Conservation (phyloP, 1,284 basidiomycete genomes). For the Malassezia arunalokei region DNA sequence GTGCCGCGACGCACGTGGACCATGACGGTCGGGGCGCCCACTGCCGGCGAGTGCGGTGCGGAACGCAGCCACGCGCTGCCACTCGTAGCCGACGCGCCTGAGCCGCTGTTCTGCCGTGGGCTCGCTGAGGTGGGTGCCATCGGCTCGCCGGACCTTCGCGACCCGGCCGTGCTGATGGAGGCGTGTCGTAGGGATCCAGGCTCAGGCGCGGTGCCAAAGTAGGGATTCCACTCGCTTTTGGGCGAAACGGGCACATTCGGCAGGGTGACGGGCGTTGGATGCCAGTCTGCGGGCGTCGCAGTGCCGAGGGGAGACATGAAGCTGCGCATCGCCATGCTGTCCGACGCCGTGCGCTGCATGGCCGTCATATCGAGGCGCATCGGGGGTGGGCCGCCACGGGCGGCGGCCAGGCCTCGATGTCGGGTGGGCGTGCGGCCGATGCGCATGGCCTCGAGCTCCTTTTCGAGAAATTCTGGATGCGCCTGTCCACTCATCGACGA, state of each 20-base stretch:
- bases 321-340: slow-evolving; percentile 2
- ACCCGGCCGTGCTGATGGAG: not conserved
- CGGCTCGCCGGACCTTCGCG: not conserved
- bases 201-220: slow-evolving; percentile 4
- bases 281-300: no score
- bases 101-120: not conserved
- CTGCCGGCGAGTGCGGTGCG: not conserved
- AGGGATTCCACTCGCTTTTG: slow-evolving; percentile 8
- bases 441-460: slow-evolving; percentile 4
- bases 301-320: not conserved
- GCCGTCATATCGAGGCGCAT: not conserved
- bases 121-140: not conserved
- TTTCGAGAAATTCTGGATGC: slow-evolving; percentile 2
- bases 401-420: not conserved
- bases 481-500: not conserved
- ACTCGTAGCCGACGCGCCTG: not conserved
- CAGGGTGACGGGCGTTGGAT: not conserved
- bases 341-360: slow-evolving; percentile 15
- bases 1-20: slow-evolving; percentile 63
- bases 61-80: not conserved
- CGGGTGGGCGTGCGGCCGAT: not conserved
- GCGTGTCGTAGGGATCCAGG: not conserved
- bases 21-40: not conserved
- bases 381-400: not conserved
- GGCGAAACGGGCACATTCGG: not conserved